Evolutionary conservation across 176 grass and related monocot genomes (phyloP).

Genomic region (Bromus sterilis): DNA sequence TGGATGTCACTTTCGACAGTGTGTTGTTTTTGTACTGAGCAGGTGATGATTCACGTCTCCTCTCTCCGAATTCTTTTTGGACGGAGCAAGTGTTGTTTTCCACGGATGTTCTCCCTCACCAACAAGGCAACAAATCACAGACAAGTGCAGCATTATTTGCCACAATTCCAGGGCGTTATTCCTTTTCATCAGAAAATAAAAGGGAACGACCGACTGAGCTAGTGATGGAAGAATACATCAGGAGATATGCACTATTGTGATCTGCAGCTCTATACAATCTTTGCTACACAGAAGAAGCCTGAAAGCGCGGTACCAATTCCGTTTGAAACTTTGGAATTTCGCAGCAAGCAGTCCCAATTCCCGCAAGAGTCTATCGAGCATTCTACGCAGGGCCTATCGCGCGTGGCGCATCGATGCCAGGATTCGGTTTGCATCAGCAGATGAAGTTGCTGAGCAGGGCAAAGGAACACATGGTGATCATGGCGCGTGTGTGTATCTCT

Average conservation of each 20-base stretch:
- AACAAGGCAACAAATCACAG: too few relatives aligned
- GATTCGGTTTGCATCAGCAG: not conserved
- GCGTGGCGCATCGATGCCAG: not conserved
- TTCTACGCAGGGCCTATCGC: not conserved
- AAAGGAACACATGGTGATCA: too few relatives aligned
- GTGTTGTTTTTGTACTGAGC: not conserved
- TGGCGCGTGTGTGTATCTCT: not conserved
- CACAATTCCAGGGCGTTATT: not conserved
- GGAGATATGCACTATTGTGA: not conserved
- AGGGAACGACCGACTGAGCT: not conserved
- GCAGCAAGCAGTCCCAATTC: not conserved
- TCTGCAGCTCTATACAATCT: conserved; percentile 14
- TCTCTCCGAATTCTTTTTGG: too few relatives aligned
- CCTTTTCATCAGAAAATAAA: not conserved
- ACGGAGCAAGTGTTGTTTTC: not conserved
- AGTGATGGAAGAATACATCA: not conserved
- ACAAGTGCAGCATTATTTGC: too few relatives aligned
- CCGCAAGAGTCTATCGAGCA: not conserved
- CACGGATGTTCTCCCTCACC: too few relatives aligned
- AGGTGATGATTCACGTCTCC: not conserved
- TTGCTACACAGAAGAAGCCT: not conserved
- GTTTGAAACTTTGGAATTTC: not conserved
- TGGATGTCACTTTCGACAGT: too few relatives aligned
- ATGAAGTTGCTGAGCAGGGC: too few relatives aligned
- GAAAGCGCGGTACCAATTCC: not conserved